These are phyloP conservation scores for Pythium sp. DNA, from an alignment of 352 stramenopile genomes.

Conservation along the genomic window DNA sequence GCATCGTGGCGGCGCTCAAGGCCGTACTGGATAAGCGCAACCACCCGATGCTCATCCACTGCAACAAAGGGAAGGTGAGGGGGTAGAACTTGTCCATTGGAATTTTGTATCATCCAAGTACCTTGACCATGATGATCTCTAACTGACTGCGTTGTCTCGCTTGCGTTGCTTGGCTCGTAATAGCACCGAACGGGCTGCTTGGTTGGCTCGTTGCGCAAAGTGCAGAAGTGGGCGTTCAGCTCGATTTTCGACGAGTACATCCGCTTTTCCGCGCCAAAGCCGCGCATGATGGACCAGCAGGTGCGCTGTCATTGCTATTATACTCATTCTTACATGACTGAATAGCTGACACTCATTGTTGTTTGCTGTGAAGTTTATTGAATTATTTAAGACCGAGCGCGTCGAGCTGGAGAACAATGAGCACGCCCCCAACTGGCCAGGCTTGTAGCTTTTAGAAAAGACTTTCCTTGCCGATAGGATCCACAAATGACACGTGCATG, in stretches of 20 bases:
- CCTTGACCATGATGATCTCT: neutral
- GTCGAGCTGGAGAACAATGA: conserved; percentile 57
- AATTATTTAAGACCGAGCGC: conserved; percentile 80
- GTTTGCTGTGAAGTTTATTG: conserved; percentile 57
- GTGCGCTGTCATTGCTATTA: conserved; percentile 20
- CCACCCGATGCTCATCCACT: conserved; percentile 86
- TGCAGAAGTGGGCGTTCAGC: conserved; percentile 81
- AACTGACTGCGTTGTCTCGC: neutral
- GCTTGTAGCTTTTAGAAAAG: conserved; percentile 10
- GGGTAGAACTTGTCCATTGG: too few relatives aligned
- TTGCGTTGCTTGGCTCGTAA: neutral
- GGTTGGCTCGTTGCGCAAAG: conserved; percentile 74
- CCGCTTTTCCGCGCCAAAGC: conserved; percentile 80
- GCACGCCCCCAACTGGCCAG: conserved; percentile 63
- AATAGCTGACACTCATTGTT: neutral
- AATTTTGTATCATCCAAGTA: neutral
- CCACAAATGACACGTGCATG: conserved; percentile 19
- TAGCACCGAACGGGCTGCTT: conserved; percentile 81
- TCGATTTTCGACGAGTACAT: conserved; percentile 88
- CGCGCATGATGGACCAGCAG: conserved; percentile 87
- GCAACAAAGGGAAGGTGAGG: conserved; percentile 82
- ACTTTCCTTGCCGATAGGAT: conserved; percentile 2
- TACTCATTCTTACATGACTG: neutral
- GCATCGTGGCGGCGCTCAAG: conserved; percentile 69
- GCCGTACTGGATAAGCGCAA: conserved; percentile 83